Conservation (phyloP, 2,329 filamentous ascomycete species). For the Lasiodiplodia citricola region DNA sequence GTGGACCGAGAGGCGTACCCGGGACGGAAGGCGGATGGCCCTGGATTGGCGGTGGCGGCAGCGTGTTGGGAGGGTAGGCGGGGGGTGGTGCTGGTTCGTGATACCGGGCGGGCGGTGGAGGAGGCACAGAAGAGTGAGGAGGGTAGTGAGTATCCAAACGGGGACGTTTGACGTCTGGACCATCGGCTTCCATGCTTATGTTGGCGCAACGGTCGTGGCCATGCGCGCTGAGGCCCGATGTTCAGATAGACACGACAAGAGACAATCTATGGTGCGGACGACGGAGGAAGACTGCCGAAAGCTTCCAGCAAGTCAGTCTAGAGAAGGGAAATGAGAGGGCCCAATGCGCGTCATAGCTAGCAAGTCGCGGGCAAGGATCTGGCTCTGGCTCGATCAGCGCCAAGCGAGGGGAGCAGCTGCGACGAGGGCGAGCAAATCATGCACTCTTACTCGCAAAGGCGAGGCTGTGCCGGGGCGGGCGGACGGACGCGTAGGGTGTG, state of each 20-base stretch:
- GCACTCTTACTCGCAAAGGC: conserved; percentile 22
- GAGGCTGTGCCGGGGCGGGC: conserved; percentile 20
- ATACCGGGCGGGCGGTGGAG: conserved; percentile 22
- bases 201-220: conserved; percentile 28
- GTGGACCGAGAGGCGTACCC: conserved; percentile 21
- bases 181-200: conserved; percentile 28
- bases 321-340: conserved; percentile 28
- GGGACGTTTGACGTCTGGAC: conserved; percentile 28
- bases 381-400: conserved; percentile 26
- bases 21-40: conserved; percentile 22
- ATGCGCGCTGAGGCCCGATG: conserved; percentile 28
- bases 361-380: conserved; percentile 27
- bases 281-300: conserved; percentile 26
- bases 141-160: conserved; percentile 27
- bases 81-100: conserved; percentile 20
- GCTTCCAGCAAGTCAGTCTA: conserved; percentile 28
- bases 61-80: conserved; percentile 24
- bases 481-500: conserved; percentile 18
- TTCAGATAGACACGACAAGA: conserved; percentile 27
- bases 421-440: conserved; percentile 26
- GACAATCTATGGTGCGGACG: conserved; percentile 26
- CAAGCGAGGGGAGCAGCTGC: conserved; percentile 27
- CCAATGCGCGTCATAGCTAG: conserved; percentile 28
- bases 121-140: conserved; percentile 24
- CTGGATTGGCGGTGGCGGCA: conserved; percentile 27